Evolutionary conservation across 1,284 basidiomycete species (phyloP).

Genomic region (Apiotrichum akiyoshidainum): DNA sequence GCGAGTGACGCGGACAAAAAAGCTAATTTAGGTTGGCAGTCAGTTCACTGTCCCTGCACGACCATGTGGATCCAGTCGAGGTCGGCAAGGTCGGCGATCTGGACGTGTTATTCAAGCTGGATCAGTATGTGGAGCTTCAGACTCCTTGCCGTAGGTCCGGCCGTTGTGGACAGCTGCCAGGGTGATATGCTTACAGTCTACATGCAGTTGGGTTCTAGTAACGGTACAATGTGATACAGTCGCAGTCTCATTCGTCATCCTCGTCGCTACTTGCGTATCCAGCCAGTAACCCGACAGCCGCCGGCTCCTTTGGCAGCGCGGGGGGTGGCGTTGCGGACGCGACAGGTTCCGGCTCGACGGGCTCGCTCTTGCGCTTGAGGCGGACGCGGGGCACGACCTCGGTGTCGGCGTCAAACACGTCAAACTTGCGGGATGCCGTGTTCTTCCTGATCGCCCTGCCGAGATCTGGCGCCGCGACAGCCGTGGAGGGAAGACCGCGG

Average conservation of each 20-base stretch:
- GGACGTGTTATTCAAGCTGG: too few relatives aligned
- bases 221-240: neutral
- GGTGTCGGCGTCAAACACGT: constrained; percentile 8
- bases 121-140: too few relatives aligned
- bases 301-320: neutral
- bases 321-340: neutral
- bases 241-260: neutral
- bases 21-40: too few relatives aligned
- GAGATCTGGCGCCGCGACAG: neutral
- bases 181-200: too few relatives aligned
- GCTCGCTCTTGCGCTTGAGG: constrained; percentile 4
- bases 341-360: neutral
- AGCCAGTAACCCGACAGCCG: neutral
- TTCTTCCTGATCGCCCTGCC: constrained; percentile 8
- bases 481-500: neutral
- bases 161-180: too few relatives aligned
- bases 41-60: too few relatives aligned
- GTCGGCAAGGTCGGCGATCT: too few relatives aligned
- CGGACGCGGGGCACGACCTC: neutral
- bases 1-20: too few relatives aligned
- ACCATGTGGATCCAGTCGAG: too few relatives aligned
- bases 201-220: too few relatives aligned
- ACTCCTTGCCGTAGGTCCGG: too few relatives aligned
- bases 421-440: constrained; percentile 9
- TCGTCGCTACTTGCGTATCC: constrained; percentile 8